Evolutionary conservation across 192 early-diverging fungal genomes (phyloP), one percentile per base, ranked within the genome.

Genomic region (Glomus cerebriforme): DNA sequence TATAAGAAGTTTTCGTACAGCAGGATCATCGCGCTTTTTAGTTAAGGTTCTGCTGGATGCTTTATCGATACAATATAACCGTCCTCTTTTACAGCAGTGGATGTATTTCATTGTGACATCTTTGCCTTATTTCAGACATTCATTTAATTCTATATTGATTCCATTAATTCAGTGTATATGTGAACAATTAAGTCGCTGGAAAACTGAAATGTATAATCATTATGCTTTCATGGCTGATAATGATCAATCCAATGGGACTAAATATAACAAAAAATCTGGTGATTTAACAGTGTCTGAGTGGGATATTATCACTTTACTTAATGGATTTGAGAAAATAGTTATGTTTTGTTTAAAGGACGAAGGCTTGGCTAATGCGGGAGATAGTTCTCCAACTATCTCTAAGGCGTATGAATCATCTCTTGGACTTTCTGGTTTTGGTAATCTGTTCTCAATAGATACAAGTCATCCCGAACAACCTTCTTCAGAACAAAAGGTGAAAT

Each of bases 51-150:
- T 92, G 19, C 83, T 88, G 31, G 85, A 91, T 71, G 91, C 93
- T 2, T 80, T 95, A 26, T 85, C 87, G 0, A 79, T 84, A 17
- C 66, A 81, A 22, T 82, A 83, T 0, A 95, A 95, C 76, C 88
- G 92, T n/a, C 86, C 89, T 7, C 83, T 93, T 29, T 77, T 95
- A 17, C 91, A 92, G 32, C 84, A 92, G 64, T 95, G 93, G 93
- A 89, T 94, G 81, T 91, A 95, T 79, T 93, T 94, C 75, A 81
- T 94, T 78, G 78, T 90, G 47, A 78, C 86, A 2, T 87, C 89
- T 8, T 83, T 95, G 15, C 90, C 90, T 1, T 88, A 86, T 45
- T 70, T 94, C 15, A 85, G 90, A 64, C 80, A 82, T 29, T 91
- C 85, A 34, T 95, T 95, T 79, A 81, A 88, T 7, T 79, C 82